A percentile compares a stretch with the other conserved stretches of the same genome.
These are phyloP conservation scores for Citrus reticulata DNA, from an alignment of 345 rosid species.

Conservation along the genomic window DNA sequence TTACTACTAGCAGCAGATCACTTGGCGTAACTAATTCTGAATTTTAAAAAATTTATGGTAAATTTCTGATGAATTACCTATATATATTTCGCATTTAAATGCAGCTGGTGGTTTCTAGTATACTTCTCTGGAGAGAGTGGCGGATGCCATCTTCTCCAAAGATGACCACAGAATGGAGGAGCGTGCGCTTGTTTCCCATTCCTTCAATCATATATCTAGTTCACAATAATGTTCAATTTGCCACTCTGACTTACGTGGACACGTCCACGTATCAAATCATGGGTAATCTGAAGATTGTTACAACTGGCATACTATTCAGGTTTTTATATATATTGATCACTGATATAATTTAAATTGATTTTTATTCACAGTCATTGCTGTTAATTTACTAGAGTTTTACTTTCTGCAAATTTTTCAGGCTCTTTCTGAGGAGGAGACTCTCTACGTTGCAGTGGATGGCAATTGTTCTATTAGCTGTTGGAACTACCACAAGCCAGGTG, in stretches of 20 bases:
- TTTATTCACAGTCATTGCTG: background rate
- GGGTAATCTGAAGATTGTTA: slow-evolving; percentile 97
- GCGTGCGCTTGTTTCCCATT: slow-evolving; percentile 71
- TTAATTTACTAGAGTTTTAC: background rate
- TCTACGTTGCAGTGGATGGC: slow-evolving; percentile 90
- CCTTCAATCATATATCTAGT: slow-evolving; percentile 85
- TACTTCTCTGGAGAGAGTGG: slow-evolving; percentile 77
- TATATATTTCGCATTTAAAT: background rate
- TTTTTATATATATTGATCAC: background rate
- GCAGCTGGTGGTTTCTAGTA: slow-evolving; percentile 77
- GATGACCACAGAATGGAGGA: slow-evolving; percentile 90
- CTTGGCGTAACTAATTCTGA: background rate
- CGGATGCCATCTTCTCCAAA: slow-evolving; percentile 41
- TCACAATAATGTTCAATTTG: slow-evolving; percentile 94
- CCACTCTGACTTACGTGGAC: slow-evolving; percentile 85
- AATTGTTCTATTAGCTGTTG: slow-evolving; percentile 73
- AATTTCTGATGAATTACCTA: background rate
- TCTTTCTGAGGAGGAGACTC: slow-evolving; percentile 64
- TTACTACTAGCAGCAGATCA: background rate
- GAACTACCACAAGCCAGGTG: slow-evolving; percentile 95
- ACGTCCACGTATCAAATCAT: slow-evolving; percentile 95
- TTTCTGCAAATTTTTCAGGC: slow-evolving; percentile 26
- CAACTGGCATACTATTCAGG: slow-evolving; percentile 92
- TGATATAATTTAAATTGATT: too few relatives aligned
- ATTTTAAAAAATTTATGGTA: background rate